phyloP scores from a whole-genome alignment of 805 yeast genomes.

The Metschnikowia peoriensis region DNA sequence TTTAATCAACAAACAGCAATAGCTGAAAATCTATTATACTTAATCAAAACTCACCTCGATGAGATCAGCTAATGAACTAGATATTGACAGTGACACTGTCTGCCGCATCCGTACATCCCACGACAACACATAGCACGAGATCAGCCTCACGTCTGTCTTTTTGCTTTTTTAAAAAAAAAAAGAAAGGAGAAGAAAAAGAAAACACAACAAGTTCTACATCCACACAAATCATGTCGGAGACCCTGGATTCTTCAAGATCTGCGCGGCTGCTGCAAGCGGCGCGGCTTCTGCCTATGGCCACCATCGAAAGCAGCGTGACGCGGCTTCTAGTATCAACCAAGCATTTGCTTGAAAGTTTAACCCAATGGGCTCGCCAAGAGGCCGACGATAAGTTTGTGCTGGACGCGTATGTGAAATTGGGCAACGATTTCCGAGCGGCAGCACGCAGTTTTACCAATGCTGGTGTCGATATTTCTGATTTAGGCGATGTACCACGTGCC shows the following conservation, averaged over 20 bases:
- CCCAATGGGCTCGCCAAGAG: slow-evolving; percentile 84
- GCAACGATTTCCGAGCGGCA: slow-evolving; percentile 88
- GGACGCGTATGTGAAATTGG: slow-evolving; percentile 85
- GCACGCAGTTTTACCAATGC: slow-evolving; percentile 74
- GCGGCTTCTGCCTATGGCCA: slow-evolving; percentile 28
- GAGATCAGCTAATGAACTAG: too few species aligned
- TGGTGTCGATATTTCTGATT: slow-evolving; percentile 77
- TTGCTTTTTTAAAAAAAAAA: too few species aligned
- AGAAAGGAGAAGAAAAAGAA: too few species aligned
- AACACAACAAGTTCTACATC: too few species aligned
- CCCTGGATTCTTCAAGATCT: not conserved
- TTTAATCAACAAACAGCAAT: too few species aligned
- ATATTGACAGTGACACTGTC: too few species aligned
- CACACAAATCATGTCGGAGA: slow-evolving; percentile 2
- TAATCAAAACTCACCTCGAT: too few species aligned
- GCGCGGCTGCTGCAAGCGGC: slow-evolving; percentile 1
- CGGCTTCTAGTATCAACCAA: slow-evolving; percentile 83
- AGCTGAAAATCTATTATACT: too few species aligned
- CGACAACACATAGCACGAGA: too few species aligned
- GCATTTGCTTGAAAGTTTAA: slow-evolving; percentile 77
- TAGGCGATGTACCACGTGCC: slow-evolving; percentile 88
- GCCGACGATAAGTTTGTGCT: slow-evolving; percentile 84
- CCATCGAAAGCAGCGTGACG: slow-evolving; percentile 77
- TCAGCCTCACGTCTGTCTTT: too few species aligned
- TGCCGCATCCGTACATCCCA: too few species aligned